Percentiles rank a stretch among this genome's conserved stretches.
Evolutionary conservation across 257 asterid species (phyloP).

Genomic region (Capsicum baccatum): DNA sequence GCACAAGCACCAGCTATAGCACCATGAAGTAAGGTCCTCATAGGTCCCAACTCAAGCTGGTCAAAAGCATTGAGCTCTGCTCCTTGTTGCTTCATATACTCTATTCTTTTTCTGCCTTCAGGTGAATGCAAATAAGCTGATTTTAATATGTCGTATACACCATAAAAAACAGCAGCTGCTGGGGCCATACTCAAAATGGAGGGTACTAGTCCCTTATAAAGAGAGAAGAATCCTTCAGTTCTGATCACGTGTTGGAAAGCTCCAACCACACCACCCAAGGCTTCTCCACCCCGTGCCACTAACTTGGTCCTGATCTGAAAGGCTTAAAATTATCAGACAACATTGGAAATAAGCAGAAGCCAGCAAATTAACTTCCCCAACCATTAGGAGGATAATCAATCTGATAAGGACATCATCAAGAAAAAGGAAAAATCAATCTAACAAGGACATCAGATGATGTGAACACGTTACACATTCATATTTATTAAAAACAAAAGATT

Average conservation of each 20-base stretch:
- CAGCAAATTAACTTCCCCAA: constrained; percentile 16
- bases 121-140: constrained; percentile 81
- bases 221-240: constrained; percentile 92
- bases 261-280: constrained; percentile 87
- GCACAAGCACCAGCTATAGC: constrained; percentile 99
- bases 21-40: constrained; percentile 87
- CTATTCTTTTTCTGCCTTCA: constrained; percentile 77
- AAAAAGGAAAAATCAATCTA: background rate
- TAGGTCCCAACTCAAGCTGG: constrained; percentile 89
- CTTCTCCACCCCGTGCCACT: constrained; percentile 97
- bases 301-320: constrained; percentile 91
- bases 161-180: constrained; percentile 94
- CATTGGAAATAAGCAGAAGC: constrained; percentile 1
- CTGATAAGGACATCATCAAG: background rate
- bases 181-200: constrained; percentile 99
- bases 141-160: constrained; percentile 89
- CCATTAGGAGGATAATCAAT: constrained; percentile 6
- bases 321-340: constrained; percentile 25
- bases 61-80: constrained; percentile 80
- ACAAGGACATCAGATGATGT: background rate
- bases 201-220: constrained; percentile 90
- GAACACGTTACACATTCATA: background rate
- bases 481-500: background rate
- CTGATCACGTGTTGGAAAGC: constrained; percentile 83
- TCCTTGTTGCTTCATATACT: constrained; percentile 62